Percentiles rank a stretch among this genome's conserved stretches.
Evolutionary conservation across 1,284 basidiomycete species (phyloP).

Genomic region (Cystobasidiaceae sp.): DNA sequence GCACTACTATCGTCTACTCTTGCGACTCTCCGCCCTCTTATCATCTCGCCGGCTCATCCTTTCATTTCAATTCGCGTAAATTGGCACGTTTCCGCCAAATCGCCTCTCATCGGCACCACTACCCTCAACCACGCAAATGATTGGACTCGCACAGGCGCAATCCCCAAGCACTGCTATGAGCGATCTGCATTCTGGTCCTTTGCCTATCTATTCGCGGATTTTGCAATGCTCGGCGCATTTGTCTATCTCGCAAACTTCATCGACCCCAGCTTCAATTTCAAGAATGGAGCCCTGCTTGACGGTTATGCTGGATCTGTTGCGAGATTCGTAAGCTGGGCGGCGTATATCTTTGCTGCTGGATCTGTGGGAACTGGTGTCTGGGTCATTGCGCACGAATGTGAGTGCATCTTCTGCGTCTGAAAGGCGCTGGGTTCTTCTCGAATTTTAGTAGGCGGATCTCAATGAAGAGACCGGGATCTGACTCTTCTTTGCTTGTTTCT

Average conservation of each 20-base stretch:
- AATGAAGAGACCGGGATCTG: constrained; percentile 51
- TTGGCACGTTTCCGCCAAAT: too few relatives aligned
- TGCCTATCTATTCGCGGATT: constrained; percentile 75
- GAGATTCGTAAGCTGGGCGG: constrained; percentile 67
- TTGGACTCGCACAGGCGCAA: constrained; percentile 31
- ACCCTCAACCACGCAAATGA: neutral
- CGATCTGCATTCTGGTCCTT: constrained; percentile 79
- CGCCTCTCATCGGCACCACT: too few relatives aligned
- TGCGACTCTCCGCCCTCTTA: neutral
- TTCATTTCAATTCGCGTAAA: neutral
- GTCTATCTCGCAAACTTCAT: constrained; percentile 67
- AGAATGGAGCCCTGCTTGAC: constrained; percentile 39
- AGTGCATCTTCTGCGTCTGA: neutral
- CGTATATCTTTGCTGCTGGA: constrained; percentile 78
- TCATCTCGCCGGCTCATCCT: neutral
- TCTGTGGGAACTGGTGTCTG: constrained; percentile 88
- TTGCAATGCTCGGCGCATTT: constrained; percentile 61
- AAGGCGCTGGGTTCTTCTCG: neutral
- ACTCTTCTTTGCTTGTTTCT: neutral
- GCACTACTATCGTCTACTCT: neutral
- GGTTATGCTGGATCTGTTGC: constrained; percentile 51
- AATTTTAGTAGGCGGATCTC: neutral
- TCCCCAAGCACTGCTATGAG: constrained; percentile 71
- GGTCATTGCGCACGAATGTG: constrained; percentile 61
- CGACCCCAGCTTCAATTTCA: constrained; percentile 61